Percentiles rank a stretch among this genome's conserved stretches.
Conservation (phyloP, 345 rosid genomes). For the Raphanus sativus region DNA sequence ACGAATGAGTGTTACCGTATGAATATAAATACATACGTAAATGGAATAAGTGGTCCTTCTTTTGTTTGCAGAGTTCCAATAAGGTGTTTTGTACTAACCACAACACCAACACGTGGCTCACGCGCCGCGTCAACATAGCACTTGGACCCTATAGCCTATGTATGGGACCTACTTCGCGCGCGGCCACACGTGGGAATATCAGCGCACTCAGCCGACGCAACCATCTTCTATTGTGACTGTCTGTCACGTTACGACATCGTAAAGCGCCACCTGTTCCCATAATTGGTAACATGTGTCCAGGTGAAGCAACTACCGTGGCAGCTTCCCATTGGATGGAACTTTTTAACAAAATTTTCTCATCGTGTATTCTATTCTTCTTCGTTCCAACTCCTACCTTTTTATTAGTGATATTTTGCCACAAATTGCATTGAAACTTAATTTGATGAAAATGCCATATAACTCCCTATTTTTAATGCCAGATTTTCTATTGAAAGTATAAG, state of each 20-base stretch:
- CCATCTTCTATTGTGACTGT: slow-evolving; percentile 25
- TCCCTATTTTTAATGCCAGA: not conserved
- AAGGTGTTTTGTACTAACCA: slow-evolving; percentile 8
- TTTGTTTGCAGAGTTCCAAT: slow-evolving; percentile 17
- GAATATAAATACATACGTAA: slow-evolving; percentile 12
- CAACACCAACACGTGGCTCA: slow-evolving; percentile 17
- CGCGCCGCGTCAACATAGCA: slow-evolving; percentile 18
- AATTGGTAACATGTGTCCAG: slow-evolving; percentile 31
- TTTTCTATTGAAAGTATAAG: not conserved
- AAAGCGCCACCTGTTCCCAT: slow-evolving; percentile 34
- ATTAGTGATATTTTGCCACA: not conserved
- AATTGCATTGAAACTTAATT: not conserved
- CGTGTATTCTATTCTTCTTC: not conserved
- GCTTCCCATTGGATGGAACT: not conserved
- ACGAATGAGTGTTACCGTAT: slow-evolving; percentile 13
- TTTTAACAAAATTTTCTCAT: not conserved
- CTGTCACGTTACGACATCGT: slow-evolving; percentile 25
- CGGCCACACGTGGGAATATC: slow-evolving; percentile 23
- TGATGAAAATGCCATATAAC: not conserved
- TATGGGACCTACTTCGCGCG: slow-evolving; percentile 6
- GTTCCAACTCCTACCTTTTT: not conserved
- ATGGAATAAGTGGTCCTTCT: slow-evolving; percentile 33
- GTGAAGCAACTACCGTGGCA: slow-evolving; percentile 10
- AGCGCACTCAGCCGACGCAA: slow-evolving; percentile 25
- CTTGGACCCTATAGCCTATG: not conserved